These are phyloP conservation scores for Aspergillus wentii DNA, from an alignment of 495 filamentous ascomycete genomes.

Conservation along the genomic window DNA sequence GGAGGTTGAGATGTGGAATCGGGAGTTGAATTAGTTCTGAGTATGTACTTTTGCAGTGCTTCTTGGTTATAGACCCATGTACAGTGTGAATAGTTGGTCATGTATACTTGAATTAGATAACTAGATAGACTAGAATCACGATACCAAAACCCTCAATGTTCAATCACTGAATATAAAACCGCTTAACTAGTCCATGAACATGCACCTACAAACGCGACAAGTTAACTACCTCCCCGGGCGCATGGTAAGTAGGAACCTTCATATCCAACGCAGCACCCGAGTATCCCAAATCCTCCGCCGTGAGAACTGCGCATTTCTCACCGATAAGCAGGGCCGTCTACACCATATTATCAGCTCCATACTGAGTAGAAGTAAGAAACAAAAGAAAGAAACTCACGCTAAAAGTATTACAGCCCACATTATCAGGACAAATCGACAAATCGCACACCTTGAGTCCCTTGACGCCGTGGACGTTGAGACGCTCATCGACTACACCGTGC, in stretches of 20 bases:
- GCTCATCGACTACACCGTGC: conserved; percentile 72
- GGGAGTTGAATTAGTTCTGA: conserved; percentile 1
- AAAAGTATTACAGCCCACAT: conserved; percentile 75
- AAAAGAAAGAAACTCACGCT: conserved; percentile 27
- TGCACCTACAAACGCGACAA: conserved; percentile 20
- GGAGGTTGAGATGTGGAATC: conserved; percentile 51
- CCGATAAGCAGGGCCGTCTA: conserved; percentile 75
- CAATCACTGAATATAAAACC: no score
- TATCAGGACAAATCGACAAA: conserved; percentile 75
- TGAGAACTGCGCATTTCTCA: conserved; percentile 71
- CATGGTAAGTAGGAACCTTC: conserved; percentile 62
- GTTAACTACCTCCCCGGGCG: conserved; percentile 44
- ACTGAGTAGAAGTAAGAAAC: background rate
- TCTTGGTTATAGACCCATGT: no score
- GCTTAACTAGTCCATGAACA: no score
- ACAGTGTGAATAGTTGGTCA: no score
- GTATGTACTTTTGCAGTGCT: no score
- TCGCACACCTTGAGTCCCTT: conserved; percentile 79
- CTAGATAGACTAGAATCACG: no score
- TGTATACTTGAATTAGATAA: no score
- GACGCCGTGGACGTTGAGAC: conserved; percentile 76
- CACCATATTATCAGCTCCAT: background rate
- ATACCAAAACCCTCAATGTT: no score
- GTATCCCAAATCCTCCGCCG: conserved; percentile 75
- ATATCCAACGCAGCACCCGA: conserved; percentile 69